A percentile compares a stretch with the other conserved stretches of the same genome.
Conservation (phyloP, 1,284 basidiomycete species). For the Coniophora puteana region DNA sequence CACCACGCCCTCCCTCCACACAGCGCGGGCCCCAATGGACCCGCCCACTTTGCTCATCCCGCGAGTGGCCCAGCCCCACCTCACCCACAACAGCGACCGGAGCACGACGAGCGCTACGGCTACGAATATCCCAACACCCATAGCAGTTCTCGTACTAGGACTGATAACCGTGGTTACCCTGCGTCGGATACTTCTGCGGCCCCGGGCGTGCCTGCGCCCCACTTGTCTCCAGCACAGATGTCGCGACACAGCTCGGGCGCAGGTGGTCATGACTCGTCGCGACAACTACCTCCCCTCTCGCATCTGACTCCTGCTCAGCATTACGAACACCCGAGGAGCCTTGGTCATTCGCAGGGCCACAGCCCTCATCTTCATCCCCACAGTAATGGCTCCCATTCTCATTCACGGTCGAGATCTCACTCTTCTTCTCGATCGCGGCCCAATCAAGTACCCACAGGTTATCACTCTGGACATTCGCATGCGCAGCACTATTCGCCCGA, state of each 20-base stretch:
- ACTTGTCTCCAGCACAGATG: slow-evolving; percentile 27
- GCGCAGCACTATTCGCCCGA: slow-evolving; percentile 43
- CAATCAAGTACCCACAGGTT: slow-evolving; percentile 26
- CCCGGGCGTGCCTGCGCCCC: slow-evolving; percentile 39
- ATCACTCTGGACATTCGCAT: slow-evolving; percentile 29
- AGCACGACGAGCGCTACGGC: slow-evolving; percentile 40
- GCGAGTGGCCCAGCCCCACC: slow-evolving; percentile 29
- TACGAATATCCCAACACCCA: slow-evolving; percentile 45
- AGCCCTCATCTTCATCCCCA: slow-evolving; percentile 29
- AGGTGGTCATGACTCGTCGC: slow-evolving; percentile 35
- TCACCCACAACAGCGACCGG: slow-evolving; percentile 34
- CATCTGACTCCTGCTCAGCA: slow-evolving; percentile 41
- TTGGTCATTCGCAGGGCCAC: slow-evolving; percentile 37
- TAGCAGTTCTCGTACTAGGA: slow-evolving; percentile 39
- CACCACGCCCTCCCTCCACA: slow-evolving; percentile 35
- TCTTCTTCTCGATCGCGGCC: slow-evolving; percentile 40
- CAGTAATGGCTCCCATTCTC: slow-evolving; percentile 32
- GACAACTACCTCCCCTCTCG: slow-evolving; percentile 47
- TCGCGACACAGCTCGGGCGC: slow-evolving; percentile 34
- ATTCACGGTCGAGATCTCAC: slow-evolving; percentile 39
- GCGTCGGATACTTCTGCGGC: slow-evolving; percentile 40
- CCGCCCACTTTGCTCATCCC: slow-evolving; percentile 31
- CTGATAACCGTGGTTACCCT: slow-evolving; percentile 43
- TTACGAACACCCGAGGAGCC: slow-evolving; percentile 31
- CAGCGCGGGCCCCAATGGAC: slow-evolving; percentile 31